These are phyloP conservation scores for Erythrobasidium hasegawianum DNA, from an alignment of 1,284 basidiomycete genomes.

Conservation along the genomic window DNA sequence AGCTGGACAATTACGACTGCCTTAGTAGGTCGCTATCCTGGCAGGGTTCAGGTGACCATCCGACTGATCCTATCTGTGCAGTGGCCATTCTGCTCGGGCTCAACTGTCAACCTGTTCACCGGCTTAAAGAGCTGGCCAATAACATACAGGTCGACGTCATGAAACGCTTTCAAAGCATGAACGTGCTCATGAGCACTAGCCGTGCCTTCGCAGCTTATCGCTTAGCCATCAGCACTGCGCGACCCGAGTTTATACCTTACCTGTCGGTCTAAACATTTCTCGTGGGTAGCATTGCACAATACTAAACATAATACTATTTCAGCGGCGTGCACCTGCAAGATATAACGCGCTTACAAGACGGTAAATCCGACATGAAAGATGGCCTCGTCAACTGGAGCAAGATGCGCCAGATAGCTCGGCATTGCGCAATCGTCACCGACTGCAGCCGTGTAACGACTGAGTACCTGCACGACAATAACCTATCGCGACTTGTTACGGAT, in stretches of 20 bases:
- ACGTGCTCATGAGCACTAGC: conserved; percentile 44
- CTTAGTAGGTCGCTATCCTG: conserved; percentile 30
- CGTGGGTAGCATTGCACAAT: too few relatives aligned
- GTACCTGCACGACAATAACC: conserved; percentile 38
- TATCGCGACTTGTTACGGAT: conserved; percentile 36
- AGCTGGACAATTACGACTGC: conserved; percentile 47
- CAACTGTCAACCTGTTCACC: conserved; percentile 45
- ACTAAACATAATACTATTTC: too few relatives aligned
- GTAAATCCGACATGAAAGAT: conserved; percentile 45
- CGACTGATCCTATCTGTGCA: too few relatives aligned
- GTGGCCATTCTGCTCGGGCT: conserved; percentile 47
- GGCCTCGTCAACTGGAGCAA: conserved; percentile 47
- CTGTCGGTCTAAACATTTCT: too few relatives aligned
- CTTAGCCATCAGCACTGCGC: conserved; percentile 43
- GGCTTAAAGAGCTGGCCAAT: conserved; percentile 42
- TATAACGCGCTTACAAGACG: conserved; percentile 45
- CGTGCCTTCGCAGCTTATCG: conserved; percentile 46
- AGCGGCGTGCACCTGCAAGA: conserved; percentile 48
- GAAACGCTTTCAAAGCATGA: conserved; percentile 44
- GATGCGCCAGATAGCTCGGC: conserved; percentile 43
- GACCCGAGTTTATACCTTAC: conserved; percentile 45
- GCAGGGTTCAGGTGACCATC: background rate
- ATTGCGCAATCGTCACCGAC: conserved; percentile 43
- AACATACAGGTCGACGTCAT: conserved; percentile 40
- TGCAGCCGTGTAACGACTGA: conserved; percentile 40